phyloP scores from a whole-genome alignment of 495 filamentous ascomycete species.

The Chaetomium fimeti region DNA sequence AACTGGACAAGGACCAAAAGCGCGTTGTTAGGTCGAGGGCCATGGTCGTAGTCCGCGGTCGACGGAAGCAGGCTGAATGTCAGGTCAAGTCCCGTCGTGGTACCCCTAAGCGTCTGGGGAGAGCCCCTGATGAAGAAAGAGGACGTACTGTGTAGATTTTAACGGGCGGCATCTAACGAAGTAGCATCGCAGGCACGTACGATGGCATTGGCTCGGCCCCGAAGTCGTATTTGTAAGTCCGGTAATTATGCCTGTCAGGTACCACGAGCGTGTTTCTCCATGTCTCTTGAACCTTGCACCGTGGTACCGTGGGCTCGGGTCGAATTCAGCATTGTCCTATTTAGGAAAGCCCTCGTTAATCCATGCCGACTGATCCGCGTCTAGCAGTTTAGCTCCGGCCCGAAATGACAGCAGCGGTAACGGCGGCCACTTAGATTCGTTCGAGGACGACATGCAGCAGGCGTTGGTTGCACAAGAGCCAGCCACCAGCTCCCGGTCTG shows the following conservation, averaged over 20 bases:
- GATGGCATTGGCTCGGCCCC: background rate
- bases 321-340: background rate
- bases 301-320: background rate
- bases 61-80: background rate
- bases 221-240: constrained; percentile 2
- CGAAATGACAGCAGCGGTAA: background rate
- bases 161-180: background rate
- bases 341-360: constrained; percentile 1
- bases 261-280: too few relatives aligned
- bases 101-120: background rate
- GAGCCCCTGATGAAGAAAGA: background rate
- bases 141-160: too few relatives aligned
- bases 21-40: background rate
- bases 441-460: background rate
- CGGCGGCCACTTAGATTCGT: background rate
- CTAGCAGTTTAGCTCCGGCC: constrained; percentile 5
- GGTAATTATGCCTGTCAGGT: background rate
- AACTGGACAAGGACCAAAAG: constrained; percentile 4
- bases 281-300: background rate
- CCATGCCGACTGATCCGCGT: background rate
- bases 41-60: constrained; percentile 9
- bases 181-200: background rate
- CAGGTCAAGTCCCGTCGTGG: background rate
- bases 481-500: background rate
- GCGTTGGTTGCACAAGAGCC: background rate